Percentiles rank a stretch among this genome's conserved stretches.
phyloP scores from a whole-genome alignment of 768 basidiomycete genomes.

The Suillus subaureus region DNA sequence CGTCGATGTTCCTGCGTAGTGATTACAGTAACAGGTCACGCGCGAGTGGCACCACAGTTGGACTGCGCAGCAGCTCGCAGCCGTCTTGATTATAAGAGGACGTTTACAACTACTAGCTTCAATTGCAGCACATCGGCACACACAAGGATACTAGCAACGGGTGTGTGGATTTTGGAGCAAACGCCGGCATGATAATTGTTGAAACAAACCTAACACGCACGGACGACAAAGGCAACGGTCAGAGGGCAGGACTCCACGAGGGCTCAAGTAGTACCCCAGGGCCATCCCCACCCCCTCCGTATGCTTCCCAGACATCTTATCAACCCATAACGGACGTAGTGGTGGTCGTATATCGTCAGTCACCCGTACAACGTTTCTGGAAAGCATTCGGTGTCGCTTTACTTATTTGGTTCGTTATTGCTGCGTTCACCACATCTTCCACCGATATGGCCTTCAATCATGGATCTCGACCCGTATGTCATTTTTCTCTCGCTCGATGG shows the following conservation, averaged over 20 bases:
- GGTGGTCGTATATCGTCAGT: conserved; percentile 1
- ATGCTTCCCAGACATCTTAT: conserved; percentile 4
- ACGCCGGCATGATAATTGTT: conserved; percentile 8
- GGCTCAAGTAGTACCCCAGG: neutral
- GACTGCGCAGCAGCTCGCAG: neutral
- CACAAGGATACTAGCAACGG: neutral
- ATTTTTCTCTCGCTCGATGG: neutral
- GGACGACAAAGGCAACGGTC: neutral
- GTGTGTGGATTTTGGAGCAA: neutral
- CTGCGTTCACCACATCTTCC: conserved; percentile 5
- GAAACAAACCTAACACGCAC: neutral
- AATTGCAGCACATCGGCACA: neutral
- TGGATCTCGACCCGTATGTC: neutral
- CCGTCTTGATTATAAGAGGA: neutral
- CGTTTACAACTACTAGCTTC: neutral
- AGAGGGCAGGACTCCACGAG: neutral
- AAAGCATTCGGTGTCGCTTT: conserved; percentile 29
- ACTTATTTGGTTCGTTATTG: conserved; percentile 23
- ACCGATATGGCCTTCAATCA: neutral
- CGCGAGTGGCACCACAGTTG: neutral
- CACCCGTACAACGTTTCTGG: conserved; percentile 23
- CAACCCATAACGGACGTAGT: neutral
- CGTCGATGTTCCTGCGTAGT: no score
- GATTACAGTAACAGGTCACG: no score
- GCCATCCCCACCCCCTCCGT: conserved; percentile 10